Evolutionary conservation across 805 yeast genomes (phyloP), one percentile per base, ranked within the genome.

Genomic region (Allodekkera sacchari): DNA sequence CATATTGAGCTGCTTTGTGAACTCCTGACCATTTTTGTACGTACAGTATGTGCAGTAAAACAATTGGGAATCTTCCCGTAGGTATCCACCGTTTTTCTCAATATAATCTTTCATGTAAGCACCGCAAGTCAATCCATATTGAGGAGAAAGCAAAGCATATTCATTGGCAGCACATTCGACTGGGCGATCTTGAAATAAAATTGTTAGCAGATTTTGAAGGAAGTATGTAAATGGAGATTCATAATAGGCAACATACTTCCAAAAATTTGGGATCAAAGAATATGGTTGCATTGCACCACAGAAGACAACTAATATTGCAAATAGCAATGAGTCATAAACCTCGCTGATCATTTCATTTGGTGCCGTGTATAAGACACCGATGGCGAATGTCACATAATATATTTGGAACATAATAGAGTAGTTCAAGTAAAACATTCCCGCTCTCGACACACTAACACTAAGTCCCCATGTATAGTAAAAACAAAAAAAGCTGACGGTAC

Each of bases 391-490:
- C 19, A 48, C 43, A 28, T 47, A 52, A 34, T 43, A 50, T 3
- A 45, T 14, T 28, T 39, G 54, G 37, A 52, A 52, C 38, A 57
- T 50, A 33, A 62, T 45, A 42, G 56, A 54, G 28, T 42, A 46
- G 27, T 45, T 47, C 33, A 58, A 42, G 38, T 52, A 59, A 38
- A 56, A 62, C 26, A 54, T 47, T 17, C 66, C 68, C 25, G 58
- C 50, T 35, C 57, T 56, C 22, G 52, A 49, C 15, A 54, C 43
- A 13, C 51, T 43, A 6, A 44, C 46, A 18, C 48, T 44, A 32
- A 57, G 61, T 41, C 55, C 59, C 33, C 65, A 61, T 19, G 77
- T 71, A 61, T 68, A 71, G 46, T 66, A 71, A 48, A 63, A 64
- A 30, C 64, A 61, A 32, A 67, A 55, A 48, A 55, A 68, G 7